A percentile compares a stretch with the other conserved stretches of the same genome.
Conservation (phyloP, 2,329 filamentous ascomycete genomes). For the Leptographium lundbergii region DNA sequence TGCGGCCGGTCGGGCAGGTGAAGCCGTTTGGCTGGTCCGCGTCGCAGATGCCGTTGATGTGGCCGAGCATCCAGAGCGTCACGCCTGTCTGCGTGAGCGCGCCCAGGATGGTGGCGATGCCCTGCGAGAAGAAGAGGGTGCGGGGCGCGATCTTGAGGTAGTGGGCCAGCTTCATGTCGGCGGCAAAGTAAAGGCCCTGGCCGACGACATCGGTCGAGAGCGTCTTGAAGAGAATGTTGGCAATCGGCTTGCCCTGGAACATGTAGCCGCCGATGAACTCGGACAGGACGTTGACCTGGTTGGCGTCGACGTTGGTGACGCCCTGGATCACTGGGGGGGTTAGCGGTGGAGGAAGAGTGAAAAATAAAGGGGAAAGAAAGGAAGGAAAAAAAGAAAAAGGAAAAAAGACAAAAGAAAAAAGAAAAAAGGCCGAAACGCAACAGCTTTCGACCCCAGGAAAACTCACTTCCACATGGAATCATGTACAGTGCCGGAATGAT, state of each 20-base stretch:
- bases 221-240: conserved; percentile 33
- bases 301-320: conserved; percentile 34
- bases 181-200: conserved; percentile 31
- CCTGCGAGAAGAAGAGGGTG: conserved; percentile 34
- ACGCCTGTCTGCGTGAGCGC: conserved; percentile 28
- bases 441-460: too few relatives aligned
- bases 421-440: too few relatives aligned
- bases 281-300: conserved; percentile 33
- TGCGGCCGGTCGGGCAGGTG: conserved; percentile 34
- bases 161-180: conserved; percentile 38
- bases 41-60: conserved; percentile 28
- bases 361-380: neutral
- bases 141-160: conserved; percentile 37
- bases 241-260: conserved; percentile 30
- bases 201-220: conserved; percentile 27
- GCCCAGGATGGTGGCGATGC: conserved; percentile 32
- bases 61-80: conserved; percentile 20
- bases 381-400: neutral
- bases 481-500: conserved; percentile 31
- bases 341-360: neutral
- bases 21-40: conserved; percentile 29
- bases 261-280: conserved; percentile 36
- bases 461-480: conserved; percentile 26
- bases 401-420: neutral
- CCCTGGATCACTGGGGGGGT: conserved; percentile 25